Evolutionary conservation across 2,329 filamentous ascomycete genomes (phyloP).

Genomic region (Truncatella angustata): DNA sequence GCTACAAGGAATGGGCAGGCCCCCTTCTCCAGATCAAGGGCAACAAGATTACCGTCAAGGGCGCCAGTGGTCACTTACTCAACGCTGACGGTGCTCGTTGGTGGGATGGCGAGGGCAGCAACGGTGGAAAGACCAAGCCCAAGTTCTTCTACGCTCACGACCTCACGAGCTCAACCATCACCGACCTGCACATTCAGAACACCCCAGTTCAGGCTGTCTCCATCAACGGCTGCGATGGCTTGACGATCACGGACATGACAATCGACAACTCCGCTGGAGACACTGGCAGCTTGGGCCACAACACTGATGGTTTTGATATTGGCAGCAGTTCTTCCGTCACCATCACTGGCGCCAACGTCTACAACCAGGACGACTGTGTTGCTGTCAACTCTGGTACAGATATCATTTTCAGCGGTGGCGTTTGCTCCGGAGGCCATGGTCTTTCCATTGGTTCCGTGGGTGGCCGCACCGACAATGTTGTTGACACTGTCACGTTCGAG

Average conservation of each 20-base stretch:
- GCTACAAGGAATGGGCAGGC: constrained; percentile 7
- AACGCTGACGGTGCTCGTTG: constrained; percentile 6
- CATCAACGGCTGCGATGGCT: constrained; percentile 33
- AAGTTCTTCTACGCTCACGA: constrained; percentile 49
- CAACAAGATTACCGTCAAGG: constrained; percentile 5
- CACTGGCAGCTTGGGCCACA: constrained; percentile 36
- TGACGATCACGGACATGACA: constrained; percentile 33
- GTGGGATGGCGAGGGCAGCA: constrained; percentile 34
- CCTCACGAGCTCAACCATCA: constrained; percentile 34
- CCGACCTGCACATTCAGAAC: constrained; percentile 37
- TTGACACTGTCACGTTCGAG: constrained; percentile 48
- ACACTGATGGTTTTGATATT: constrained; percentile 61
- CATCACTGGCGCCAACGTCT: constrained; percentile 50
- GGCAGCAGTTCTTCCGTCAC: constrained; percentile 45
- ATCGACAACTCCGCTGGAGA: constrained; percentile 39
- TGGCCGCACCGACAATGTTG: constrained; percentile 49
- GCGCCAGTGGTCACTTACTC: neutral
- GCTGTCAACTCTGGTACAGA: constrained; percentile 53
- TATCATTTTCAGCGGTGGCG: constrained; percentile 43
- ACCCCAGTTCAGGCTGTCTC: constrained; percentile 41
- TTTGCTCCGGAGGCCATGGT: constrained; percentile 44
- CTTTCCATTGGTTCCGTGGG: constrained; percentile 43
- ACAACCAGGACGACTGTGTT: constrained; percentile 59
- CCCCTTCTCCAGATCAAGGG: constrained; percentile 9
- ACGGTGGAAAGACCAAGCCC: constrained; percentile 37